Conservation (phyloP, 139 green algal genomes). For the Volvox africanus region DNA sequence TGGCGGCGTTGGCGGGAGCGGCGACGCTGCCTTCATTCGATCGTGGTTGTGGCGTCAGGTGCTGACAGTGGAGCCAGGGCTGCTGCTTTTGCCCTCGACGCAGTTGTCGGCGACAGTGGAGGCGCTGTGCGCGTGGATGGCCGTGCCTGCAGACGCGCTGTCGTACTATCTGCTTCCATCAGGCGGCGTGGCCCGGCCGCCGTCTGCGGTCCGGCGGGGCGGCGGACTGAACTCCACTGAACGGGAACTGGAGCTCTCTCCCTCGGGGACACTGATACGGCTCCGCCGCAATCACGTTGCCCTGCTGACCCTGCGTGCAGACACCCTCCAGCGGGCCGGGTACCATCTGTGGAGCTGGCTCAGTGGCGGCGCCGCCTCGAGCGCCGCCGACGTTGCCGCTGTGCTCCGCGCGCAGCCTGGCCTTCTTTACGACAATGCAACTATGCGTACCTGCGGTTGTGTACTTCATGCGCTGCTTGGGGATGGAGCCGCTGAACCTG, state of each 20-base stretch:
- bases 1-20: background rate
- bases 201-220: background rate
- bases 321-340: background rate
- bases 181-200: background rate
- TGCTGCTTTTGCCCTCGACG: slow-evolving; percentile 11
- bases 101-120: background rate
- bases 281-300: background rate
- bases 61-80: background rate
- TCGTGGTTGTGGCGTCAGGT: slow-evolving; percentile 18
- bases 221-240: background rate
- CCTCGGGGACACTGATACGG: background rate
- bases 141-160: slow-evolving; percentile 2
- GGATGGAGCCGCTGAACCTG: background rate
- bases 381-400: slow-evolving; percentile 20
- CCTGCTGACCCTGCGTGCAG: background rate
- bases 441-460: background rate
- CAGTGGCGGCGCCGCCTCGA: background rate
- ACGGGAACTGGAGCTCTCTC: background rate
- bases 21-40: background rate
- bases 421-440: background rate
- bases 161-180: background rate
- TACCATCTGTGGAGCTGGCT: slow-evolving; percentile 23
- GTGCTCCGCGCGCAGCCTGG: slow-evolving; percentile 15
- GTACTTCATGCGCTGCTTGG: background rate
- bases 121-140: background rate